Evolutionary conservation across 345 rosid species (phyloP).

Genomic region (Eucalyptus marginata): DNA sequence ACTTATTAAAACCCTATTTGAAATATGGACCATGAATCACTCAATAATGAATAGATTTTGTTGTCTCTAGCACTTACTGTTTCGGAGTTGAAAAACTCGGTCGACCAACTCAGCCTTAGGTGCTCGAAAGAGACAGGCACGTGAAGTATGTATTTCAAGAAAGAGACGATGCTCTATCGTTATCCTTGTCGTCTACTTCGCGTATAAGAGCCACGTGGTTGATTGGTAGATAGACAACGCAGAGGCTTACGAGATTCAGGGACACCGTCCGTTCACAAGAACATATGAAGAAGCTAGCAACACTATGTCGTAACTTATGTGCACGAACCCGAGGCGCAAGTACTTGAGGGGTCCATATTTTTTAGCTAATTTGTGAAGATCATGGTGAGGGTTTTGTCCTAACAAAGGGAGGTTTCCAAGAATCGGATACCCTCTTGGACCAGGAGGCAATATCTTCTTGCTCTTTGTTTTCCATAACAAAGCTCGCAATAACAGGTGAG

Average conservation of each 20-base stretch:
- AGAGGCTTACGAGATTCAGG: background rate
- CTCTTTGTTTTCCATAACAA: slow-evolving; percentile 9
- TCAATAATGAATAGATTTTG: background rate
- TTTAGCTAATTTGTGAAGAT: slow-evolving; percentile 11
- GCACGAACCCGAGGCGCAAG: slow-evolving; percentile 18
- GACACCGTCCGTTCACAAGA: background rate
- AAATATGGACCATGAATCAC: background rate
- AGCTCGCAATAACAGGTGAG: background rate
- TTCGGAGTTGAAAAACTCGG: background rate
- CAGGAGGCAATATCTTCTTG: slow-evolving; percentile 24
- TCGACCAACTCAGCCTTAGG: background rate
- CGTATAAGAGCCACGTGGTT: background rate
- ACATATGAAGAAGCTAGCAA: background rate
- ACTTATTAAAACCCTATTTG: background rate
- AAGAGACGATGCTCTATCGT: background rate
- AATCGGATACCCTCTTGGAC: slow-evolving; percentile 26
- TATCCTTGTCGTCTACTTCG: background rate
- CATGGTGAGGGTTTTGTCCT: slow-evolving; percentile 20
- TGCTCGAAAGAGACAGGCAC: background rate
- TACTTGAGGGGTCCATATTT: slow-evolving; percentile 32
- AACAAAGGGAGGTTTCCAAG: slow-evolving; percentile 21
- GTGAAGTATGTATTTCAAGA: background rate
- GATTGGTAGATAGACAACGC: background rate
- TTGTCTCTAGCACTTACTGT: background rate
- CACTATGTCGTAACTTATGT: background rate